These are phyloP conservation scores for Xylariaceae sp. DNA, from an alignment of 2,329 filamentous ascomycete species.

Conservation along the genomic window DNA sequence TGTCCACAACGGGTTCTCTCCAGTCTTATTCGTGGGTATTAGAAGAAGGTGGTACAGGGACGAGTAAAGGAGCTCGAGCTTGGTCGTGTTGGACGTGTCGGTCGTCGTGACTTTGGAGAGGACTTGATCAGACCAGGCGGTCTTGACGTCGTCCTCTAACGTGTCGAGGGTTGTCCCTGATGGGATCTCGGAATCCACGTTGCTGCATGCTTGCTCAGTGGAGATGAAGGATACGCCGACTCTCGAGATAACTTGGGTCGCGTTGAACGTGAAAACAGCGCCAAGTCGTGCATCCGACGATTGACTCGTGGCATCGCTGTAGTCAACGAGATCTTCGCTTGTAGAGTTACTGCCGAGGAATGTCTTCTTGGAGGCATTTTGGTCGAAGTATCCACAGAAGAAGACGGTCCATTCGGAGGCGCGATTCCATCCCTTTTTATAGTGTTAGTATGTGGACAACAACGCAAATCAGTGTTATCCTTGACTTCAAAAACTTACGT, in stretches of 20 bases:
- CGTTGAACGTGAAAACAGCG: slow-evolving; percentile 51
- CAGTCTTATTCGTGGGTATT: slow-evolving; percentile 65
- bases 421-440: slow-evolving; percentile 54
- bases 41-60: slow-evolving; percentile 67
- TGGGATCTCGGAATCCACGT: slow-evolving; percentile 54
- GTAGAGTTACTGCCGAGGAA: slow-evolving; percentile 35
- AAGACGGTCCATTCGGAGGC: slow-evolving; percentile 59
- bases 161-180: slow-evolving; percentile 35
- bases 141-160: slow-evolving; percentile 43
- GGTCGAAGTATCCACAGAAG: slow-evolving; percentile 59
- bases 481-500: slow-evolving; percentile 35
- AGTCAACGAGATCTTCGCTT: slow-evolving; percentile 27
- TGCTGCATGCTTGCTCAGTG: slow-evolving; percentile 52
- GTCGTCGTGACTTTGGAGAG: slow-evolving; percentile 61
- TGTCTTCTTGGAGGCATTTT: slow-evolving; percentile 38
- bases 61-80: slow-evolving; percentile 59
- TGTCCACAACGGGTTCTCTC: slow-evolving; percentile 64
- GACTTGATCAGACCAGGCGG: slow-evolving; percentile 57
- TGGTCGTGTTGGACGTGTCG: slow-evolving; percentile 46
- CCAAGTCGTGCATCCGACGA: slow-evolving; percentile 39
- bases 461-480: too few species aligned
- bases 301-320: slow-evolving; percentile 27
- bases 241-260: slow-evolving; percentile 45
- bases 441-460: too few species aligned
- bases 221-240: slow-evolving; percentile 70